phyloP scores from a whole-genome alignment of 352 stramenopile genomes.

The Globisporangium nagaii region DNA sequence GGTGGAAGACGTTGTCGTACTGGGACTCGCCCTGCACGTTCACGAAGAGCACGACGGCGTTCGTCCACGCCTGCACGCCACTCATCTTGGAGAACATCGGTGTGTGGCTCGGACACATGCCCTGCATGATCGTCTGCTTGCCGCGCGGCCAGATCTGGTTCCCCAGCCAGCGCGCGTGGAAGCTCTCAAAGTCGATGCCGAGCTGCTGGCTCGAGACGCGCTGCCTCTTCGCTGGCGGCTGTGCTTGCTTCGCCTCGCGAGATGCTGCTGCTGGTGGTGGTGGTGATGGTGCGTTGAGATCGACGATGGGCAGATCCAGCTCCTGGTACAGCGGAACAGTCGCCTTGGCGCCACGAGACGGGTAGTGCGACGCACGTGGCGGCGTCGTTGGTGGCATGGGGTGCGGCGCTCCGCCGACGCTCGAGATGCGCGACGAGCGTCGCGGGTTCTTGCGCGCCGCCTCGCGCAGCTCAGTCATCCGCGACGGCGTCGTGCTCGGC shows the following conservation, averaged over 20 bases:
- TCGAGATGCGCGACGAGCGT: slow-evolving; percentile 19
- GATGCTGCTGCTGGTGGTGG: not conserved
- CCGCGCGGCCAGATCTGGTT: slow-evolving; percentile 45
- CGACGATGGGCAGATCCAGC: slow-evolving; percentile 9
- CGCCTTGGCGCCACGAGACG: too few relatives aligned
- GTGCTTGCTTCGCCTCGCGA: not conserved
- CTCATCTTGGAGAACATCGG: slow-evolving; percentile 38
- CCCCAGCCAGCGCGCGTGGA: slow-evolving; percentile 45
- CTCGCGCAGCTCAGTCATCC: not conserved
- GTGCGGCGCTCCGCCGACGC: not conserved
- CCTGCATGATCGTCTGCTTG: slow-evolving; percentile 47
- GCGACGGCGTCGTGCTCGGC: not conserved
- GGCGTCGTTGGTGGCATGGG: too few relatives aligned
- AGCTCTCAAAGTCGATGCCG: slow-evolving; percentile 26
- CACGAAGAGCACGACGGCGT: slow-evolving; percentile 51
- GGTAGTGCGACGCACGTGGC: too few relatives aligned
- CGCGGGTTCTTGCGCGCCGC: slow-evolving; percentile 9
- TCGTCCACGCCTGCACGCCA: slow-evolving; percentile 45
- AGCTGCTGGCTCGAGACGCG: slow-evolving; percentile 20
- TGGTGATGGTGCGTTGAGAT: not conserved
- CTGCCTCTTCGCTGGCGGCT: not conserved
- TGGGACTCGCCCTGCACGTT: slow-evolving; percentile 26
- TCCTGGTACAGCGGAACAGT: not conserved
- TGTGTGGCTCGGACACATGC: slow-evolving; percentile 23
- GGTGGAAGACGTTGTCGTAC: slow-evolving; percentile 49